Evolutionary conservation across 805 yeast genomes (phyloP).

Genomic region (Hanseniaspora taiwanica): DNA sequence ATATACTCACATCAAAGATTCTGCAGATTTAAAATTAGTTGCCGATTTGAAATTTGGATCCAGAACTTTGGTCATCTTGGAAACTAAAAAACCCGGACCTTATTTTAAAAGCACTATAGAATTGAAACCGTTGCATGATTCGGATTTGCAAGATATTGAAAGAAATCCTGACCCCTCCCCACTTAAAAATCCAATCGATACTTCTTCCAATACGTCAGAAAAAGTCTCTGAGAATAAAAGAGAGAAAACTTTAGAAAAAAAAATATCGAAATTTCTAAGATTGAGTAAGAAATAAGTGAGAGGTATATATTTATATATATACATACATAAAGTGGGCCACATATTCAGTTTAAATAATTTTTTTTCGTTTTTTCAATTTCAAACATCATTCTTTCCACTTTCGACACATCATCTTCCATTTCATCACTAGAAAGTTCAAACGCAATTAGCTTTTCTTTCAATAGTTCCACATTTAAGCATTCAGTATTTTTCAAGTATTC

Average conservation of each 20-base stretch:
- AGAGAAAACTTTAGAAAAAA: conserved; percentile 8
- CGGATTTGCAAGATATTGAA: no score
- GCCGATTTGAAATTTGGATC: conserved; percentile 31
- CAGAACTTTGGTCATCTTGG: conserved; percentile 32
- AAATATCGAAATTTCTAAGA: conserved; percentile 29
- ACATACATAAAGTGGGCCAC: no score
- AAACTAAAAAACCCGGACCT: conserved; percentile 14
- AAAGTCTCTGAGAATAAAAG: neutral
- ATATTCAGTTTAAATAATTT: no score
- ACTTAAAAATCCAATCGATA: neutral
- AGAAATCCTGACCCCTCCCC: no score
- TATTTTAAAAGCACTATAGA: conserved; percentile 14
- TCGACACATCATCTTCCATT: neutral
- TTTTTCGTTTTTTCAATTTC: no score
- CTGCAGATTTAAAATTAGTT: conserved; percentile 21
- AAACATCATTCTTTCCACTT: no score
- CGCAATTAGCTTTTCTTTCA: neutral
- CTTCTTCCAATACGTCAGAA: neutral
- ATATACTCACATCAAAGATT: conserved; percentile 19
- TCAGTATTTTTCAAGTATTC: neutral
- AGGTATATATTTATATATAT: no score
- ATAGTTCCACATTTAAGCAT: neutral
- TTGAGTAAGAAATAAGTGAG: conserved; percentile 23
- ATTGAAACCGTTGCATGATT: no score
- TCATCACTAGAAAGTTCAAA: neutral